Percentiles rank a stretch among this genome's conserved stretches.
phyloP scores from a whole-genome alignment of 108 stramenopile species.

The Discostella stelligeroides region DNA sequence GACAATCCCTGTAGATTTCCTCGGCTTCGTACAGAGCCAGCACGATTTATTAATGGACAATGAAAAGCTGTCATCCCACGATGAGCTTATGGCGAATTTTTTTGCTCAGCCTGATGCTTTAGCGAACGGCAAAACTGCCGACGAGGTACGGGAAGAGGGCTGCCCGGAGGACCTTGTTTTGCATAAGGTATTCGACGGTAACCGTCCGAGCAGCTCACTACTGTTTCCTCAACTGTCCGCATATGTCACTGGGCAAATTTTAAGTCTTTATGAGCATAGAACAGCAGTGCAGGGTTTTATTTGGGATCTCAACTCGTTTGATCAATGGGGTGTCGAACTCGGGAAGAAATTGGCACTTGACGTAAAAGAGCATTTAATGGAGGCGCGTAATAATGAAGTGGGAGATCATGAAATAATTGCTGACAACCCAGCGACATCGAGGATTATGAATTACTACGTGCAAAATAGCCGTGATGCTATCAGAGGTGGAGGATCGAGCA shows the following conservation, averaged over 20 bases:
- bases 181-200: slow-evolving; percentile 96
- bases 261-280: slow-evolving; percentile 97
- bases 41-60: slow-evolving; percentile 85
- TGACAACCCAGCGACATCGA: slow-evolving; percentile 76
- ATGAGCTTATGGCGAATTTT: slow-evolving; percentile 99
- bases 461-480: slow-evolving; percentile 59
- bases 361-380: slow-evolving; percentile 71
- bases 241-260: slow-evolving; percentile 92
- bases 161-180: slow-evolving; percentile 86
- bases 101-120: slow-evolving; percentile 99
- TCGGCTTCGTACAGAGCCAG: slow-evolving; percentile 90
- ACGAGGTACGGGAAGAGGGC: slow-evolving; percentile 93
- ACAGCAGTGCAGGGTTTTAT: slow-evolving; percentile 99
- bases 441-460: slow-evolving; percentile 87
- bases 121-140: slow-evolving; percentile 90
- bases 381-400: slow-evolving; percentile 62
- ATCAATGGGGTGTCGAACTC: slow-evolving; percentile 99
- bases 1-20: slow-evolving; percentile 96
- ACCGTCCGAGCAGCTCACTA: slow-evolving; percentile 95
- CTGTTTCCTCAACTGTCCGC: slow-evolving; percentile 95
- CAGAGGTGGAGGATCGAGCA: slow-evolving; percentile 27
- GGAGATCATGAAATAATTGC: slow-evolving; percentile 50
- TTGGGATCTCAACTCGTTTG: slow-evolving; percentile 99
- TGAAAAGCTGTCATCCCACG: slow-evolving; percentile 95
- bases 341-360: slow-evolving; percentile 98